Base-by-base conservation (phyloP, 306 rosid genomes). In the Cotoneaster glaucophyllus region DNA sequence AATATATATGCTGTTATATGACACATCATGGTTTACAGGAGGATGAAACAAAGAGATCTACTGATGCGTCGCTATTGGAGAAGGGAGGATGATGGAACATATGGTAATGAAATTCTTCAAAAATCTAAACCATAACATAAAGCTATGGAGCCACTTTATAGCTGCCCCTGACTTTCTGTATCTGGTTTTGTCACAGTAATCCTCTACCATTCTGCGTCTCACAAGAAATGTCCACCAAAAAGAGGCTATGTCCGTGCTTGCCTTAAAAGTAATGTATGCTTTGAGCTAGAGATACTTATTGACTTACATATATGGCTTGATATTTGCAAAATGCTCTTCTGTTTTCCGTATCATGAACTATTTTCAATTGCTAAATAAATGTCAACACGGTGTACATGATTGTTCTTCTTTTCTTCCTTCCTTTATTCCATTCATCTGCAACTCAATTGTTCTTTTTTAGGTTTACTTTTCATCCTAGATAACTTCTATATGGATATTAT, bases 51-150 rank as follows among this genome's bases (percentile, higher is more conserved):
- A 68, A 76, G 98, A 83, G 98, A 93, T 90, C 83, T 93, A 43
- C 74, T 93, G 61, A 6, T 93, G 75, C 78, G 85, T 22, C 96
- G 98, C 52, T 93, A 93, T 52, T 93, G 98, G 98, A 93, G 98
- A 83, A 87, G 98, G 76, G 96, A 93, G 79, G 96, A 93, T 18
- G 96, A 91, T 85, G 98, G 98, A 72, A 90, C 98, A 86, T 93
- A 93, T 74, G 97, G 98, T 93, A 84, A 4, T 57, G 34, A 70
- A 54, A 26, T 70, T 78, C 24, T 74, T 58, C 67, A 65, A 37
- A 50, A 73, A 68, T 52, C 52, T 18, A 50, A 57, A 18, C 25
- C 28, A 39, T 28, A 63, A 48, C n/a, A 48, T 17, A 26, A 28
- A 75, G 59, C 32, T 73, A 61, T 79, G 70, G 52, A 58, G 74